A percentile compares a stretch with the other conserved stretches of the same genome.
phyloP scores from a whole-genome alignment of 805 yeast species.

The Nakazawaea siamensis region DNA sequence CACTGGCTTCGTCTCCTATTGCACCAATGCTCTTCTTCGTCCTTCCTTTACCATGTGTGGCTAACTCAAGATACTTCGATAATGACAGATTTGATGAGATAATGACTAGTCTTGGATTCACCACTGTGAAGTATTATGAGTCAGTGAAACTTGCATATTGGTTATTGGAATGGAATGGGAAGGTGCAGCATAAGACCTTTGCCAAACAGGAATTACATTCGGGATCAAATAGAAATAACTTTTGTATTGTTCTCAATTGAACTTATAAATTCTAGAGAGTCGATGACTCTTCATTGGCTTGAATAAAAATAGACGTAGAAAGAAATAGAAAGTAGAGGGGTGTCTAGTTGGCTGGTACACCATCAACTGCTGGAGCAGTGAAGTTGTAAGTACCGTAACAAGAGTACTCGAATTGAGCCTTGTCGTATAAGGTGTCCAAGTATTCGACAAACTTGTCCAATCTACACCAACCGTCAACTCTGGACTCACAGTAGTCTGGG shows the following conservation, averaged over 20 bases:
- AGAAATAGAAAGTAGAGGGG: not conserved
- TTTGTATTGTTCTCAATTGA: constrained; percentile 37
- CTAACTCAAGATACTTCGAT: constrained; percentile 74
- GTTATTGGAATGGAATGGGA: constrained; percentile 45
- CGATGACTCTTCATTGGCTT: too few relatives aligned
- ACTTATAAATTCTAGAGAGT: not conserved
- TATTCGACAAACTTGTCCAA: constrained; percentile 11
- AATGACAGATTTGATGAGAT: constrained; percentile 32
- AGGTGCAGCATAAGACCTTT: constrained; percentile 12
- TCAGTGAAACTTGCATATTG: constrained; percentile 71
- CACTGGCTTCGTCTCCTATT: constrained; percentile 12
- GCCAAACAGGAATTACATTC: constrained; percentile 43
- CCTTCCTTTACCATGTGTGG: constrained; percentile 79
- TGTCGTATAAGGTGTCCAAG: constrained; percentile 11
- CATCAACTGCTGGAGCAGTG: constrained; percentile 61
- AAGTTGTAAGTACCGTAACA: constrained; percentile 19
- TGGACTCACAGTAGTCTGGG: constrained; percentile 13
- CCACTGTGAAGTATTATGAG: constrained; percentile 34
- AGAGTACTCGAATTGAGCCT: constrained; percentile 2
- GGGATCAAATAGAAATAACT: constrained; percentile 63
- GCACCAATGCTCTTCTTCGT: constrained; percentile 59
- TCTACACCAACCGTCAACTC: constrained; percentile 16
- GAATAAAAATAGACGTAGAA: not conserved
- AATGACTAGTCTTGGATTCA: constrained; percentile 56
- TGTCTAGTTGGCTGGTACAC: constrained; percentile 37